Percentiles rank a stretch among this genome's conserved stretches.
Evolutionary conservation across 176 grass and related monocot genomes (phyloP).

Genomic region (Ensete ventricosum): DNA sequence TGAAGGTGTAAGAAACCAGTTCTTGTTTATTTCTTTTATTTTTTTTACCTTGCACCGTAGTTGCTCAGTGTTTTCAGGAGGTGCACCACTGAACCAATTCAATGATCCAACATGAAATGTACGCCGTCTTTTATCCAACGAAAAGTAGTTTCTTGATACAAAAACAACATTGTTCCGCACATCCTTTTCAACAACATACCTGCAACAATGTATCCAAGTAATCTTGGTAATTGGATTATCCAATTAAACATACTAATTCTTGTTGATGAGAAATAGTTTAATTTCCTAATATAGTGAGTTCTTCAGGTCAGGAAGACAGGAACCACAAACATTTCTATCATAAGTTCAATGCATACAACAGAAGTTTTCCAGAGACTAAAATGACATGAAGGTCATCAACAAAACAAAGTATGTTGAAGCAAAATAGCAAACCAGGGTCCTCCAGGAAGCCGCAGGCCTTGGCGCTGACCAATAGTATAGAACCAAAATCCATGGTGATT

Average conservation of each 20-base stretch:
- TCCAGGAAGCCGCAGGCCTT: constrained; percentile 78
- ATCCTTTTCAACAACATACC: constrained; percentile 95
- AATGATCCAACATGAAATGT: constrained; percentile 71
- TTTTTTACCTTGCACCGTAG: constrained; percentile 73
- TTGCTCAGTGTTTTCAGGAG: constrained; percentile 31
- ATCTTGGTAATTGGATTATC: background rate
- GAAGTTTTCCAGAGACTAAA: background rate
- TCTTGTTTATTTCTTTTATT: too few relatives aligned
- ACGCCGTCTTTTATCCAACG: constrained; percentile 67
- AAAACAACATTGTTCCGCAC: constrained; percentile 85
- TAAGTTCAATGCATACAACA: background rate
- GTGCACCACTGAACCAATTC: constrained; percentile 57
- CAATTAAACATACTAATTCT: background rate
- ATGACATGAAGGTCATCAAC: background rate
- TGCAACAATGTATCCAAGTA: constrained; percentile 17
- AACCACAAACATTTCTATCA: background rate
- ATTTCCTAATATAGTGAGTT: background rate
- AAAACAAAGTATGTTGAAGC: background rate
- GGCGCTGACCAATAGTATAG: constrained; percentile 87
- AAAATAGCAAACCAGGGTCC: constrained; percentile 62
- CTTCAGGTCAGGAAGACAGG: background rate
- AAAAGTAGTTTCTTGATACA: constrained; percentile 88
- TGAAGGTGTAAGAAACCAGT: too few relatives aligned
- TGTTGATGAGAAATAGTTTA: background rate
- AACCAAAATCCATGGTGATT: constrained; percentile 88